Percentiles rank a stretch among this genome's conserved stretches.
Evolutionary conservation across 139 green algal species (phyloP).

Genomic region (Chlorella sorokiniana): DNA sequence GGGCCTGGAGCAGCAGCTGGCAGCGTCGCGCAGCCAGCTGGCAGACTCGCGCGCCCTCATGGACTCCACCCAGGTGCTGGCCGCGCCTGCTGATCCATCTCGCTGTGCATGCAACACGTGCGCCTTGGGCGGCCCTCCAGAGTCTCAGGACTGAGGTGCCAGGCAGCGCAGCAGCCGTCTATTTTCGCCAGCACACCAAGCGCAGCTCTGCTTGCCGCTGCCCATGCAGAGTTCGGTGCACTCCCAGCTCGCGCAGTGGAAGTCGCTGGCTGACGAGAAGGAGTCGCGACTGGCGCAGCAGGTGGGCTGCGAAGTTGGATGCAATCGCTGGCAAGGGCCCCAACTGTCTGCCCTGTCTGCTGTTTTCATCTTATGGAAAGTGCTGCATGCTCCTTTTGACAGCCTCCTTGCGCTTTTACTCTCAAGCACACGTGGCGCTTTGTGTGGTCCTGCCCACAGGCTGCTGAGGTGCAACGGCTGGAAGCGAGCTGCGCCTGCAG

Average conservation of each 20-base stretch:
- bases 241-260: conserved; percentile 29
- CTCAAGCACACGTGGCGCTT: neutral
- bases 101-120: neutral
- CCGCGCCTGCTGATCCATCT: neutral
- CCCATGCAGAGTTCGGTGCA: conserved; percentile 19
- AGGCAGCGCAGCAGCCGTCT: neutral
- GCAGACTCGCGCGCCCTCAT: conserved; percentile 21
- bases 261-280: conserved; percentile 24
- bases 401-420: neutral
- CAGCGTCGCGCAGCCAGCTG: conserved; percentile 19
- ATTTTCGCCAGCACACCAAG: neutral
- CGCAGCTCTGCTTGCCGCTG: neutral
- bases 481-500: conserved; percentile 28
- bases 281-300: conserved; percentile 21
- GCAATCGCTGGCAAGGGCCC: no score
- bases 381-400: no score
- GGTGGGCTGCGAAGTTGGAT: neutral
- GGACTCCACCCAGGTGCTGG: conserved; percentile 27
- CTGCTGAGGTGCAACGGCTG: neutral
- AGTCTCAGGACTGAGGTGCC: neutral
- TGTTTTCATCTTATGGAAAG: no score
- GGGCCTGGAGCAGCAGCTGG: conserved; percentile 31
- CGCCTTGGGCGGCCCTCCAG: neutral
- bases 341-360: no score
- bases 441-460: neutral